phyloP scores from a whole-genome alignment of 73 alveolate species.

The Tetrahymena borealis region DNA sequence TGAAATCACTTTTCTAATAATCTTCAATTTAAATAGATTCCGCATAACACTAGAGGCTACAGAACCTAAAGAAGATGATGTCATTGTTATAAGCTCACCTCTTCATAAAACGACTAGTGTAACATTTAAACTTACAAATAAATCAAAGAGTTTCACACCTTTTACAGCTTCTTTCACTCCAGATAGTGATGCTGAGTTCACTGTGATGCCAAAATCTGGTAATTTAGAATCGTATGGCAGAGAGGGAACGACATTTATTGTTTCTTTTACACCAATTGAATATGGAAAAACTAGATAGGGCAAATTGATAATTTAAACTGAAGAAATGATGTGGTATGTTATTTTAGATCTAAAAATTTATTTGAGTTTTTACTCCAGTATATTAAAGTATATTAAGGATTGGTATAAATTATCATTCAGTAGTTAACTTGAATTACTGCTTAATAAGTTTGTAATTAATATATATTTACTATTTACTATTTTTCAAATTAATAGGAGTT shows the following conservation, averaged over 20 bases:
- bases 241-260: slow-evolving; percentile 93
- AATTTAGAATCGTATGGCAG: slow-evolving; percentile 91
- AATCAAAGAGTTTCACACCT: slow-evolving; percentile 82
- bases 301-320: slow-evolving; percentile 88
- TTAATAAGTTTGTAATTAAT: no score
- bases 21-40: slow-evolving; percentile 31
- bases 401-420: no score
- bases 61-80: slow-evolving; percentile 96
- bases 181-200: slow-evolving; percentile 88
- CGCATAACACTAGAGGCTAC: slow-evolving; percentile 86
- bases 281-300: slow-evolving; percentile 95
- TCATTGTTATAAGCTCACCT: slow-evolving; percentile 81
- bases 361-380: neutral
- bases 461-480: no score
- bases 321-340: slow-evolving; percentile 89
- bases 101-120: slow-evolving; percentile 86
- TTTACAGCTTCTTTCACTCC: slow-evolving; percentile 94
- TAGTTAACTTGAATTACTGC: no score
- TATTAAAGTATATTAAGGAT: no score
- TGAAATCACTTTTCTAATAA: neutral
- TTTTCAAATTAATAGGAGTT: slow-evolving; percentile 27
- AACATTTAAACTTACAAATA: slow-evolving; percentile 84
- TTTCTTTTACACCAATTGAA: slow-evolving; percentile 93
- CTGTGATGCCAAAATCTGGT: slow-evolving; percentile 90
- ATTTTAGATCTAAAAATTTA: neutral